Percentiles rank a stretch among this genome's conserved stretches.
These are phyloP conservation scores for Sanguinoderma infundibulare DNA, from an alignment of 1,284 basidiomycete species.

Conservation along the genomic window DNA sequence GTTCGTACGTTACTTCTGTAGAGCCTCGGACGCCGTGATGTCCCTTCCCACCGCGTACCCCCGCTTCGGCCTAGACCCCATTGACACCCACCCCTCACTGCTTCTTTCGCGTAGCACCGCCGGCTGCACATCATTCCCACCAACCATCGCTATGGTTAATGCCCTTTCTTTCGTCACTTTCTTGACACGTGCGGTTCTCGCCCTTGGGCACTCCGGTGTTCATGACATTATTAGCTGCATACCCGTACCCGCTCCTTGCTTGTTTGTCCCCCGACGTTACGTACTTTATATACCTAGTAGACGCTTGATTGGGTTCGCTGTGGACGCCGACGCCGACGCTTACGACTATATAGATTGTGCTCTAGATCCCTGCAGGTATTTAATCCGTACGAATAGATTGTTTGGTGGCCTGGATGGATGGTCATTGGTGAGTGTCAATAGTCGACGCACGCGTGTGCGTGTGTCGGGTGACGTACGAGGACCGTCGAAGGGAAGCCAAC, in stretches of 20 bases:
- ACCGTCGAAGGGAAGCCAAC: no score
- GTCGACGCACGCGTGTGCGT: no score
- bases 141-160: not conserved
- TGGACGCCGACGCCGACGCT: constrained; percentile 1
- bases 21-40: not conserved
- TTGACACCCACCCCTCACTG: not conserved
- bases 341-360: constrained; percentile 4
- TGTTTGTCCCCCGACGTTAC: no score
- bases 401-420: no score
- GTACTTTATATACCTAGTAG: no score
- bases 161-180: not conserved
- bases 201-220: no score
- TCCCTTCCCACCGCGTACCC: not conserved
- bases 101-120: not conserved
- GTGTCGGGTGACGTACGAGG: no score
- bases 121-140: not conserved
- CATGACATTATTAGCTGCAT: no score
- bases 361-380: constrained; percentile 6
- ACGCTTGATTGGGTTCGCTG: no score
- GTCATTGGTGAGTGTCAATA: no score
- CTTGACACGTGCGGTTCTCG: no score
- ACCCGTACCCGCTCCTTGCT: no score
- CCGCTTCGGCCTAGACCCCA: not conserved
- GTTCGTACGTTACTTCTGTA: not conserved
- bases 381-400: constrained; percentile 3